Base-by-base conservation (phyloP, 169 alveolate genomes). In the Cryptosporidium sp. region DNA sequence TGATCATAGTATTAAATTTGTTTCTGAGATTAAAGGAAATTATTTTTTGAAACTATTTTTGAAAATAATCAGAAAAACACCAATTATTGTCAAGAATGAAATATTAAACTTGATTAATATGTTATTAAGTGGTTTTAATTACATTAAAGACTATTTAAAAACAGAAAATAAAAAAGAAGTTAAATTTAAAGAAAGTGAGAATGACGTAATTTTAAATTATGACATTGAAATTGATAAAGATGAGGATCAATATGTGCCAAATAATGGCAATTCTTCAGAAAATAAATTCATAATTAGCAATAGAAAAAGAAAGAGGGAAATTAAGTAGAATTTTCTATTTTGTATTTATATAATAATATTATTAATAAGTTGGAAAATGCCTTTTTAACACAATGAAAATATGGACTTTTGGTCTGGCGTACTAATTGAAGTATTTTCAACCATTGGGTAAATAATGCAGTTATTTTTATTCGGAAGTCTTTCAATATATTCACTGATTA, bases 401-500 rank as follows among this genome's bases (percentile, higher is more conserved):
- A 39, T 45, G 18, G 69, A 37, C 39, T 43, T 67, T 26, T 70
- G 23, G 14, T 33, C 10, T 21, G 80, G 69, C 23, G 26, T 10
- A 29, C 37, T 45, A 29, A 65, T 45, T 21, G 55, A n/a, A n/a
- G 8, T 65, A 61, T 45, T 31, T 26, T 35, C 59, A 23, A 10
- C 16, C 33, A 31, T 62, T 39, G 59, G 52, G 39, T 59, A 80
- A 23, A 65, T 37, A 21, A 80, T n/a, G 39, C 89, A 80, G 59
- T 80, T 80, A n/a, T 80, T 33, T 12, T 62, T 67, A 41, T 39
- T 48, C 16, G 89, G 68, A 3, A 80, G 68, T 23, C 61, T 59
- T 6, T 73, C 70, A 35, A 73, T 73, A 58, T 73, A 73, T 73
- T 73, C 86, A 59, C 50, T 73, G 5, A 73, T 73, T 18, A 73